Percentiles rank a stretch among this genome's conserved stretches.
These are phyloP conservation scores for Fusarium chlamydosporum DNA, from an alignment of 2,329 filamentous ascomycete genomes.

Conservation along the genomic window DNA sequence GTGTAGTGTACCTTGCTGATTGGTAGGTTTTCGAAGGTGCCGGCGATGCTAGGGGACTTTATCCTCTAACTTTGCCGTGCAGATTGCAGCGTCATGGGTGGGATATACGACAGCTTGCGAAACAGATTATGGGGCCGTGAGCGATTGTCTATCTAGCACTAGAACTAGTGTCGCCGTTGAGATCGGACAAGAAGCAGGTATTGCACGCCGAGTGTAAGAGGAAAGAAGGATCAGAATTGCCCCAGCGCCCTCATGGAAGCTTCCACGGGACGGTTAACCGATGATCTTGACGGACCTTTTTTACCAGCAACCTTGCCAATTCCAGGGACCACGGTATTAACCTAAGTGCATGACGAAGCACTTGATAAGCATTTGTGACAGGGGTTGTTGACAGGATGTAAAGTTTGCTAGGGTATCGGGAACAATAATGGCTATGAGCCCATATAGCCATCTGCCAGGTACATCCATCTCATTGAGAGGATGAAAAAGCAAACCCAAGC, in stretches of 20 bases:
- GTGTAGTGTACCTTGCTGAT: background rate
- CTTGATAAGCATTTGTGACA: conserved; percentile 41
- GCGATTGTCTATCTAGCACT: background rate
- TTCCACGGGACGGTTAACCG: conserved; percentile 35
- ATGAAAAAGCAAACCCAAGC: conserved; percentile 17
- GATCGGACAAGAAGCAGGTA: background rate
- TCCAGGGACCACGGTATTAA: conserved; percentile 22
- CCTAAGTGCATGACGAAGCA: conserved; percentile 39
- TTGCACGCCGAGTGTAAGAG: background rate
- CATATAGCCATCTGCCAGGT: conserved; percentile 28
- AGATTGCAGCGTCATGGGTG: conserved; percentile 20
- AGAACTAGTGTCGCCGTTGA: conserved; percentile 11
- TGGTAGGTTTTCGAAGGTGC: conserved; percentile 16
- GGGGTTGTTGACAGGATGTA: conserved; percentile 32
- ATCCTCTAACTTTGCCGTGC: conserved; percentile 12
- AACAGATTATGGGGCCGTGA: conserved; percentile 5
- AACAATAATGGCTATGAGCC: conserved; percentile 28
- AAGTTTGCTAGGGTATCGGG: conserved; percentile 34
- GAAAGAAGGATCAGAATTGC: conserved; percentile 4
- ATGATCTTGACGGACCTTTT: conserved; percentile 30
- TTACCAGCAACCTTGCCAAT: conserved; percentile 9
- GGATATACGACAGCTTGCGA: conserved; percentile 7
- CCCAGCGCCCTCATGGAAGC: conserved; percentile 21
- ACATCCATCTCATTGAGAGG: conserved; percentile 29
- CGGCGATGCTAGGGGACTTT: conserved; percentile 17